These are phyloP conservation scores for Castanopsis chinensis DNA, from an alignment of 306 rosid species.

Conservation along the genomic window DNA sequence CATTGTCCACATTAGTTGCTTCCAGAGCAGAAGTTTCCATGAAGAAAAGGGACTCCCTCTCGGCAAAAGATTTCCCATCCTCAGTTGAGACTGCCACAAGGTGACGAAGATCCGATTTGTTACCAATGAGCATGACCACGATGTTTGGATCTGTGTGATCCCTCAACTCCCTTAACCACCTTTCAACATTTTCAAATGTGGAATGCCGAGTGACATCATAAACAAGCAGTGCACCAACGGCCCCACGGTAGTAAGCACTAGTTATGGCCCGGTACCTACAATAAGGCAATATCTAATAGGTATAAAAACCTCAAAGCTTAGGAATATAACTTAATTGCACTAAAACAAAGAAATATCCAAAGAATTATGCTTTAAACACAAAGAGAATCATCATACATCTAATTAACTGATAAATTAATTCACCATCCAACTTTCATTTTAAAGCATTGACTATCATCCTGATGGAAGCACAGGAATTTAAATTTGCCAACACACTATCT, in stretches of 20 bases:
- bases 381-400: not conserved
- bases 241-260: slow-evolving; percentile 66
- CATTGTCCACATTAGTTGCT: slow-evolving; percentile 48
- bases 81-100: slow-evolving; percentile 58
- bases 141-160: slow-evolving; percentile 63
- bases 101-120: slow-evolving; percentile 61
- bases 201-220: slow-evolving; percentile 59
- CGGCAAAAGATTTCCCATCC: slow-evolving; percentile 51
- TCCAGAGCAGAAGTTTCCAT: slow-evolving; percentile 67
- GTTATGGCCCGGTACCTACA: slow-evolving; percentile 63
- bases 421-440: not conserved
- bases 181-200: slow-evolving; percentile 50
- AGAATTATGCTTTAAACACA: not conserved
- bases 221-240: slow-evolving; percentile 57
- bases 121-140: slow-evolving; percentile 59
- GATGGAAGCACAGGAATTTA: not conserved
- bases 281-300: not conserved
- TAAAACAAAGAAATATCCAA: not conserved
- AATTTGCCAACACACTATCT: not conserved
- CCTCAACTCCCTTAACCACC: slow-evolving; percentile 59
- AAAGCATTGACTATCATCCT: not conserved
- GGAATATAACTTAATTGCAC: not conserved
- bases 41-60: slow-evolving; percentile 52
- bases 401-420: not conserved
- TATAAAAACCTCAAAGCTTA: not conserved